Evolutionary conservation across 495 filamentous ascomycete genomes (phyloP), one percentile per base, ranked within the genome.

Genomic region (Pseudotulostoma volvatum): DNA sequence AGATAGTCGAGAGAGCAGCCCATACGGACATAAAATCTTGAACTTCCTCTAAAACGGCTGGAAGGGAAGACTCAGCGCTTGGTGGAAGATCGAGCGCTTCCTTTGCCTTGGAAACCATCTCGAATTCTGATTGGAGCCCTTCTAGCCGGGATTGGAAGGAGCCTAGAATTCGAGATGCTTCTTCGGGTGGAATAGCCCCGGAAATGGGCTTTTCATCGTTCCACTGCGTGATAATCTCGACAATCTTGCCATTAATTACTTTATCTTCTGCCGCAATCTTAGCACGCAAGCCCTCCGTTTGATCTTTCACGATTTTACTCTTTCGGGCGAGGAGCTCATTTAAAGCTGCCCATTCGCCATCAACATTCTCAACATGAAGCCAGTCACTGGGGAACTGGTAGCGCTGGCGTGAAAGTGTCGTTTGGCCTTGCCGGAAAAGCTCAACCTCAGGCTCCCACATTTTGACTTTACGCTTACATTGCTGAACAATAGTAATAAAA

Each of bases 1-100:
- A 99, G 43, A 99, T 93, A 3, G 84, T 94, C 11, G 83, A 84
- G 16, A 99, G 59, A 30, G 82, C 84, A 17, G 84, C 78, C 90
- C 90, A 99, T 9, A 99, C 92, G 8, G 88, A 93, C 64, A 87
- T 90, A 64, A 96, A 99, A 55, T 99, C 90, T 33, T 93, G 90
- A 1, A 99, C 90, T 50, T 99, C 90, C 49, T 99, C 90, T 7
- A 96, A 66, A 19, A 95, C 80, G 9, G 76, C 68, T 5, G 72
- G 67, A 14, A 99, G 72, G 7, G 76, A 74, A 18, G 79, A 83
- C 40, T 93, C 83, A 0, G 77, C 60, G 35, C 71, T 79, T 2
- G 76, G 70, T 7, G 88, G 81, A 36, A 99, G 67, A 56, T 95
- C 87, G 19, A 99, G 72, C 0, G 92, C 92, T 51, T 99, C 90